phyloP scores from a whole-genome alignment of 306 rosid species.

The Gleditsia sinensis region DNA sequence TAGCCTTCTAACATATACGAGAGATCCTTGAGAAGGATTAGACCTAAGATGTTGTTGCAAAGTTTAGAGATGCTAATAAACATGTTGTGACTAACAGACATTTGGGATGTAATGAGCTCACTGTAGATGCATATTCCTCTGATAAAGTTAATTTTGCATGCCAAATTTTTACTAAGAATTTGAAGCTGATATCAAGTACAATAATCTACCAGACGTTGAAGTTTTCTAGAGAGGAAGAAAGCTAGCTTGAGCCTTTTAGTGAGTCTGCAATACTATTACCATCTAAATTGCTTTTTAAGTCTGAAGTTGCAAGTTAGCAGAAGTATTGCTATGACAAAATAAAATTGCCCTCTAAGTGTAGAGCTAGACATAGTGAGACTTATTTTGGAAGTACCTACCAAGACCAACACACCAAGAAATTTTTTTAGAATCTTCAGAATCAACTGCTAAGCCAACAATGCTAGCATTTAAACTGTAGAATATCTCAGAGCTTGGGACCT shows the following conservation, averaged over 20 bases:
- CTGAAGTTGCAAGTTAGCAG: background rate
- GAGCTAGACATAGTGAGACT: background rate
- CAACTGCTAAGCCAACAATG: slow-evolving; percentile 82
- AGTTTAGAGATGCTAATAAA: background rate
- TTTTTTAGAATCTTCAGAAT: slow-evolving; percentile 54
- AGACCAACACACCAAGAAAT: slow-evolving; percentile 81
- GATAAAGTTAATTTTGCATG: background rate
- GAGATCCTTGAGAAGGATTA: slow-evolving; percentile 2
- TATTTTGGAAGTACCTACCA: slow-evolving; percentile 56
- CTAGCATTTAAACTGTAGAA: slow-evolving; percentile 75
- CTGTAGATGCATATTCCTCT: background rate
- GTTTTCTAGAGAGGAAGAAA: slow-evolving; percentile 13
- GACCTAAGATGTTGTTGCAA: background rate
- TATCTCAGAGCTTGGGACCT: slow-evolving; percentile 74
- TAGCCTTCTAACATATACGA: slow-evolving; percentile 4
- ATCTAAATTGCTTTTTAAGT: slow-evolving; percentile 19
- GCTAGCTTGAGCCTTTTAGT: background rate
- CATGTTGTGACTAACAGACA: slow-evolving; percentile 13
- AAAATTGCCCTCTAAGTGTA: slow-evolving; percentile 1
- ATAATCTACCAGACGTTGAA: background rate
- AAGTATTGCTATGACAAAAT: background rate
- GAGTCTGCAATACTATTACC: background rate
- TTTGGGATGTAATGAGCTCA: slow-evolving; percentile 10
- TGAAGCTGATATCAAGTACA: background rate
- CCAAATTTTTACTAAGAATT: background rate